Evolutionary conservation across 208 protist species (phyloP).

Genomic region (Entamoeba invadens): DNA sequence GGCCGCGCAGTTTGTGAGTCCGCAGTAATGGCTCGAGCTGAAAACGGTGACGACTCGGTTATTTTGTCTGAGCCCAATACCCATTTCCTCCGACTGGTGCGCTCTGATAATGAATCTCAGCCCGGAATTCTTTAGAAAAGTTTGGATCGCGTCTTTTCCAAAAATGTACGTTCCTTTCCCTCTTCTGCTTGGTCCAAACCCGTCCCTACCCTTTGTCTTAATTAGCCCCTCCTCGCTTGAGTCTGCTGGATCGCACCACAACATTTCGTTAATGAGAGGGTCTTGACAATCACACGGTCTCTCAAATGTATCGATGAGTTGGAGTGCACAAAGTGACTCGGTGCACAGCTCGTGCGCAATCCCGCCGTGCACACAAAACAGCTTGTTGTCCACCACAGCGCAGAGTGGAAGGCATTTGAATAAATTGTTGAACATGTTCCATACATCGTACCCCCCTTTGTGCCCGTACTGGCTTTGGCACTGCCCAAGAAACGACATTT

Average conservation of each 20-base stretch:
- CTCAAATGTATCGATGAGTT: neutral
- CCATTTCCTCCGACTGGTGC: neutral
- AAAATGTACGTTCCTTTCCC: neutral
- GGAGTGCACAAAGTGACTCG: neutral
- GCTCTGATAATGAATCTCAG: neutral
- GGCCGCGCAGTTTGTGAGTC: neutral
- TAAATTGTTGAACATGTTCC: slow-evolving; percentile 52
- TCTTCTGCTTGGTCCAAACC: neutral
- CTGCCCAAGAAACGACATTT: slow-evolving; percentile 71
- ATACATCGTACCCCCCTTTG: slow-evolving; percentile 30
- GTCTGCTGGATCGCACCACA: neutral
- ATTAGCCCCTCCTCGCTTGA: neutral
- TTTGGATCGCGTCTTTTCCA: neutral
- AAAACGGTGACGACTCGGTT: neutral
- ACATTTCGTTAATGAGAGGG: neutral
- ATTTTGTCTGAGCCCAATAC: neutral
- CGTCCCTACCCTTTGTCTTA: neutral
- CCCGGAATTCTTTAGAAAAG: neutral
- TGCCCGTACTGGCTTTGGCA: slow-evolving; percentile 16
- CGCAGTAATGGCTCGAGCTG: neutral
- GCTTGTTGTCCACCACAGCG: slow-evolving; percentile 41
- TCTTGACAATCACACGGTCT: neutral
- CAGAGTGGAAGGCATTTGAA: slow-evolving; percentile 58
- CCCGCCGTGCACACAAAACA: slow-evolving; percentile 76
- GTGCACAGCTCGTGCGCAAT: slow-evolving; percentile 24